phyloP scores from a whole-genome alignment of 2,329 filamentous ascomycete species.

The Xylaria multiplex region DNA sequence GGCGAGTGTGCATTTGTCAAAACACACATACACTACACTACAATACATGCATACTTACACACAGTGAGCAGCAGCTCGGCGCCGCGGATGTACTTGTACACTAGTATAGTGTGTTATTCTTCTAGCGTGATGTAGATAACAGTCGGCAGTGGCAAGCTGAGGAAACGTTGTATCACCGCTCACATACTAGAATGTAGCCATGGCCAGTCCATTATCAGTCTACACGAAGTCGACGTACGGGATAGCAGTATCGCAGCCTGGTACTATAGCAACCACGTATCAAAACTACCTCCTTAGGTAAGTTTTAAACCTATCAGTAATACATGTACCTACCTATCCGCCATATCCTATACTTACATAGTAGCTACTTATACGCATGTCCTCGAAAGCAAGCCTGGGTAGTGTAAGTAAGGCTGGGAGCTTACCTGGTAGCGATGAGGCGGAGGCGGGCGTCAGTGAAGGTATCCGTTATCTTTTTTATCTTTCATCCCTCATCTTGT shows the following conservation, averaged over 20 bases:
- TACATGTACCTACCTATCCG: too few relatives aligned
- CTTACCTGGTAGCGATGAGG: background rate
- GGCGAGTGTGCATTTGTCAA: conserved; percentile 28
- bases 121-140: conserved; percentile 15
- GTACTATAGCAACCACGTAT: too few relatives aligned
- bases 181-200: conserved; percentile 1
- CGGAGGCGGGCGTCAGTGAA: background rate
- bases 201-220: conserved; percentile 25
- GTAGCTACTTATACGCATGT: too few relatives aligned
- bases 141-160: conserved; percentile 22
- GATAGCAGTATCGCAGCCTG: too few relatives aligned
- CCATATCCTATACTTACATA: too few relatives aligned
- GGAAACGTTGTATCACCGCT: conserved; percentile 32
- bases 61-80: conserved; percentile 6
- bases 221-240: conserved; percentile 25
- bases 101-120: too few relatives aligned
- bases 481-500: conserved; percentile 15
- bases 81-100: background rate
- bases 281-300: too few relatives aligned
- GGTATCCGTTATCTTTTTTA: conserved; percentile 9
- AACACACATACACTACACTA: conserved; percentile 1
- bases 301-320: too few relatives aligned
- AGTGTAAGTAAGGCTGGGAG: background rate
- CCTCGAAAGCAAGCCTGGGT: too few relatives aligned
- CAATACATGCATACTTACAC: background rate